These are phyloP conservation scores for Glycine tomentella DNA, from an alignment of 306 rosid genomes.

Conservation along the genomic window DNA sequence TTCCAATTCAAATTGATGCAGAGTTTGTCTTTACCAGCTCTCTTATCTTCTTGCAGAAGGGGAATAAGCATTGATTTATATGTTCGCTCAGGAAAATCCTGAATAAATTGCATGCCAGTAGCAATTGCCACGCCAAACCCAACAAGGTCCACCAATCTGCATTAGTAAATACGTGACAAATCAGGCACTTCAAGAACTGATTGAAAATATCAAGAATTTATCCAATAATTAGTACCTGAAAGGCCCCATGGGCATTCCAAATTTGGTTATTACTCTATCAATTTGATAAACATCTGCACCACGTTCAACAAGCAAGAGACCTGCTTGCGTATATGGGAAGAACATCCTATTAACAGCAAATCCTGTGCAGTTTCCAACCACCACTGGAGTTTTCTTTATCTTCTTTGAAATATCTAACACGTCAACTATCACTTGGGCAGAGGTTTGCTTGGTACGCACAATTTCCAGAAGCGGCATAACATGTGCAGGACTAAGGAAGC, in stretches of 20 bases:
- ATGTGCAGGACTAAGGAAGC: constrained; percentile 88
- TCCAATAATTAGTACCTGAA: constrained; percentile 70
- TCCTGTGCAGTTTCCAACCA: constrained; percentile 98
- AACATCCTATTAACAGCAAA: constrained; percentile 96
- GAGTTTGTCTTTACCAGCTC: constrained; percentile 66
- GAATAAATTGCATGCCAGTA: constrained; percentile 66
- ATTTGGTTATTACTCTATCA: constrained; percentile 70
- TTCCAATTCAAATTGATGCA: constrained; percentile 19
- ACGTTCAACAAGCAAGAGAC: constrained; percentile 77
- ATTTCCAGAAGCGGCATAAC: constrained; percentile 97
- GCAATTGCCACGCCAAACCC: constrained; percentile 93
- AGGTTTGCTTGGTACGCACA: constrained; percentile 81
- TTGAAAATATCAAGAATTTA: constrained; percentile 4
- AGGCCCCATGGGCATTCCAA: constrained; percentile 98
- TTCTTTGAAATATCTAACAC: constrained; percentile 81
- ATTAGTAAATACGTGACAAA: constrained; percentile 37
- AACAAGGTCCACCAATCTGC: constrained; percentile 89
- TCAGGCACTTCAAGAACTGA: constrained; percentile 37
- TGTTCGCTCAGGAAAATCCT: constrained; percentile 77
- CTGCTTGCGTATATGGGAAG: constrained; percentile 93
- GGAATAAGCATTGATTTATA: constrained; percentile 88
- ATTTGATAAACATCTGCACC: constrained; percentile 88
- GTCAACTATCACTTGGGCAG: constrained; percentile 89
- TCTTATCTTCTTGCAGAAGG: constrained; percentile 86
- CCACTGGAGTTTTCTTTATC: constrained; percentile 93